phyloP scores from a whole-genome alignment of 2,329 filamentous ascomycete genomes.

The Aspergillus versicolor region DNA sequence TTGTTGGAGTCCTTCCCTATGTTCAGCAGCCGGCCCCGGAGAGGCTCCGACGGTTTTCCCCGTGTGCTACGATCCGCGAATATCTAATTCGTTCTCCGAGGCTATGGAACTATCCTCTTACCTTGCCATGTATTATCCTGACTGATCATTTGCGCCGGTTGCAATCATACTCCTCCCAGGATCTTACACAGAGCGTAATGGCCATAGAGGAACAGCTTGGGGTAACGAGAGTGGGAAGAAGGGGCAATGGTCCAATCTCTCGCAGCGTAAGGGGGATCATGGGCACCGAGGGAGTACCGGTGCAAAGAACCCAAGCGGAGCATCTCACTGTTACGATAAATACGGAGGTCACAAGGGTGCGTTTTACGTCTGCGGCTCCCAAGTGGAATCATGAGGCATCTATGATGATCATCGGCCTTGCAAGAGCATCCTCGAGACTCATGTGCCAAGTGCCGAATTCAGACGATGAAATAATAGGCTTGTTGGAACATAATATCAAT shows the following conservation, averaged over 20 bases:
- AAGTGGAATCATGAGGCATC: constrained; percentile 1
- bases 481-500: constrained; percentile 1
- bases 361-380: neutral
- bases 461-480: neutral
- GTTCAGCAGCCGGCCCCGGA: neutral
- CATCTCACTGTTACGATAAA: neutral
- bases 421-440: neutral
- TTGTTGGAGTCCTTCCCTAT: neutral
- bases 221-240: neutral
- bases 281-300: neutral
- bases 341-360: neutral
- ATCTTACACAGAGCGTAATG: neutral
- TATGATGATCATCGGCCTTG: neutral
- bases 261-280: neutral
- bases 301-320: neutral
- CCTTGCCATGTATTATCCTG: neutral
- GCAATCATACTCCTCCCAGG: neutral
- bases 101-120: neutral
- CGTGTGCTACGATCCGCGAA: neutral
- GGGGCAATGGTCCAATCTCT: neutral
- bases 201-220: constrained; percentile 1
- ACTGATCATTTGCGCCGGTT: neutral
- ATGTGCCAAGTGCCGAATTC: neutral
- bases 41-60: neutral
- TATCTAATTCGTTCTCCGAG: neutral